Conservation (phyloP, 2,329 filamentous ascomycete species). For the Curvularia lunata region DNA sequence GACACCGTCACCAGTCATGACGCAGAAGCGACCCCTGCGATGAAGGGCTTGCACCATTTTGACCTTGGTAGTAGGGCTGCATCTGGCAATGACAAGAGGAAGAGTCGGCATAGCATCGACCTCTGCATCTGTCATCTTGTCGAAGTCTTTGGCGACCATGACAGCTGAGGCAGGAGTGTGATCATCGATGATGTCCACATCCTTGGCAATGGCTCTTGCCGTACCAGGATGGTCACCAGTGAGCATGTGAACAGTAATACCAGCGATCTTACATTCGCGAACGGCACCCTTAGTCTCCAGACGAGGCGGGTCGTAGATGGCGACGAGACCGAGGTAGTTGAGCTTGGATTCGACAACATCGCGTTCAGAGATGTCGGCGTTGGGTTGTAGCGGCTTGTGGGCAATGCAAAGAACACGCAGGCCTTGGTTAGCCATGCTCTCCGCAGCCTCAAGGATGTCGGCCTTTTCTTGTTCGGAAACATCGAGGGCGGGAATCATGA, state of each 20-base stretch:
- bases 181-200: conserved; percentile 52
- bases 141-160: conserved; percentile 55
- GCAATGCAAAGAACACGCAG: conserved; percentile 49
- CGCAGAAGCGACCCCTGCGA: conserved; percentile 47
- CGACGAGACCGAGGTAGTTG: conserved; percentile 78
- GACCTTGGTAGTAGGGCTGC: conserved; percentile 56
- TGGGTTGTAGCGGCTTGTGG: conserved; percentile 41
- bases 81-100: conserved; percentile 55
- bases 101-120: conserved; percentile 52
- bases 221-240: conserved; percentile 57
- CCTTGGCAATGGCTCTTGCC: conserved; percentile 55
- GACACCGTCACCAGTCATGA: conserved; percentile 54
- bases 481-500: conserved; percentile 43
- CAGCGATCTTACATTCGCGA: conserved; percentile 53
- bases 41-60: conserved; percentile 55
- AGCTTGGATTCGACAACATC: conserved; percentile 70
- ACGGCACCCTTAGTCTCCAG: conserved; percentile 72
- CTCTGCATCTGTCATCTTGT: conserved; percentile 52
- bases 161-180: conserved; percentile 38
- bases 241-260: conserved; percentile 59
- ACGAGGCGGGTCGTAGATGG: conserved; percentile 85
- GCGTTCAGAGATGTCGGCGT: conserved; percentile 54
- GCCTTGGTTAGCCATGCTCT: conserved; percentile 48
- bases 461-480: conserved; percentile 39
- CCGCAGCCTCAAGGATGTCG: conserved; percentile 19